Evolutionary conservation across 2,329 filamentous ascomycete genomes (phyloP).

Genomic region (Fusarium nematophilum): DNA sequence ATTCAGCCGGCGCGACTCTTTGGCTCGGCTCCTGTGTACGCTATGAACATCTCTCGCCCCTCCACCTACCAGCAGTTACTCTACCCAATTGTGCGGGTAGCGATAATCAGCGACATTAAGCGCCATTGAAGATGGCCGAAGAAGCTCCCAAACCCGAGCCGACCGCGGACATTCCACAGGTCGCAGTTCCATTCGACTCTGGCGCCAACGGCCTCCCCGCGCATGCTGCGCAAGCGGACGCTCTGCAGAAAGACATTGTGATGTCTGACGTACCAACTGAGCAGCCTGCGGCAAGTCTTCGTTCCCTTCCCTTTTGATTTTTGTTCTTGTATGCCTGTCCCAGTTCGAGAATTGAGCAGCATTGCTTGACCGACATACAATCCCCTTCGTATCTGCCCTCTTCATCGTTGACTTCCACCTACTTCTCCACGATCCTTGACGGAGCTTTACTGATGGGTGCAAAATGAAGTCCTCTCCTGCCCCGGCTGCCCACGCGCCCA

Average conservation of each 20-base stretch:
- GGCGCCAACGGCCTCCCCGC: conserved; percentile 31
- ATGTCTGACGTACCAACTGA: conserved; percentile 59
- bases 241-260: conserved; percentile 51
- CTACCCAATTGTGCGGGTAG: conserved; percentile 11
- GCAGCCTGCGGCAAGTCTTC: conserved; percentile 52
- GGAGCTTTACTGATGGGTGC: conserved; percentile 18
- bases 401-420: neutral
- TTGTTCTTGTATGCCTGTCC: neutral
- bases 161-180: conserved; percentile 32
- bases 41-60: conserved; percentile 3
- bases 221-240: conserved; percentile 35
- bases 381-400: neutral
- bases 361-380: neutral
- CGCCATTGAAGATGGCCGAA: conserved; percentile 46
- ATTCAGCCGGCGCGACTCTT: conserved; percentile 40
- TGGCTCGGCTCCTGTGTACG: neutral
- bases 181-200: conserved; percentile 36
- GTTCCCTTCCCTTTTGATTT: neutral
- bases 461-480: conserved; percentile 52
- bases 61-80: conserved; percentile 7
- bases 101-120: neutral
- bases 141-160: conserved; percentile 38
- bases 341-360: neutral
- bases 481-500: conserved; percentile 51
- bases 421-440: conserved; percentile 5